phyloP scores from a whole-genome alignment of 73 alveolate species.

The Blepharisma japonicum region DNA sequence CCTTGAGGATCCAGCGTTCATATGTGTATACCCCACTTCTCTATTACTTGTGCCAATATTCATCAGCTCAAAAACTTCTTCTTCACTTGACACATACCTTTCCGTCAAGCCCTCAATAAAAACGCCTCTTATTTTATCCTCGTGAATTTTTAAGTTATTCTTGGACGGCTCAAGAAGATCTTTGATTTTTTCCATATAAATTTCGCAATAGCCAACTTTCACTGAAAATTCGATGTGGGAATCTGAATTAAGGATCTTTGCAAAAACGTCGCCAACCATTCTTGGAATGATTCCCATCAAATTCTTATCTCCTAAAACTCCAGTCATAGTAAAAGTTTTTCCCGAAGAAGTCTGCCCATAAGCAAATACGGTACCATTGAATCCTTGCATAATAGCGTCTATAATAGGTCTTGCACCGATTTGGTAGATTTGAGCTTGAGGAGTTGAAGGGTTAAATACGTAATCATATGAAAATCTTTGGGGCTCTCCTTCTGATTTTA shows the following conservation, averaged over 20 bases:
- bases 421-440: constrained; percentile 82
- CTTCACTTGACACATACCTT: constrained; percentile 76
- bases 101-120: constrained; percentile 95
- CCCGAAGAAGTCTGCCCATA: constrained; percentile 95
- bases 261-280: constrained; percentile 81
- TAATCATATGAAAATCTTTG: constrained; percentile 83
- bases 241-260: constrained; percentile 66
- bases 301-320: constrained; percentile 73
- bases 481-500: constrained; percentile 37
- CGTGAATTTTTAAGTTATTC: constrained; percentile 74
- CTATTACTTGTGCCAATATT: constrained; percentile 90
- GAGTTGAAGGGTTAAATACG: constrained; percentile 75
- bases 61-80: constrained; percentile 92
- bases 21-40: constrained; percentile 93
- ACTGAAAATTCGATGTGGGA: constrained; percentile 73
- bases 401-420: constrained; percentile 78
- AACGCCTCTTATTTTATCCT: constrained; percentile 92
- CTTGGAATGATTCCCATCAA: constrained; percentile 85
- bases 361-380: constrained; percentile 93
- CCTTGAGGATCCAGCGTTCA: constrained; percentile 94
- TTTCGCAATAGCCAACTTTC: constrained; percentile 82
- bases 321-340: constrained; percentile 92
- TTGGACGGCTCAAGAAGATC: constrained; percentile 72
- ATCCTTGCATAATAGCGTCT: constrained; percentile 85
- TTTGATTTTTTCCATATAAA: constrained; percentile 71